A percentile compares a stretch with the other conserved stretches of the same genome.
These are phyloP conservation scores for Bisporella sp. DNA, from an alignment of 2,329 filamentous ascomycete species.

Conservation along the genomic window DNA sequence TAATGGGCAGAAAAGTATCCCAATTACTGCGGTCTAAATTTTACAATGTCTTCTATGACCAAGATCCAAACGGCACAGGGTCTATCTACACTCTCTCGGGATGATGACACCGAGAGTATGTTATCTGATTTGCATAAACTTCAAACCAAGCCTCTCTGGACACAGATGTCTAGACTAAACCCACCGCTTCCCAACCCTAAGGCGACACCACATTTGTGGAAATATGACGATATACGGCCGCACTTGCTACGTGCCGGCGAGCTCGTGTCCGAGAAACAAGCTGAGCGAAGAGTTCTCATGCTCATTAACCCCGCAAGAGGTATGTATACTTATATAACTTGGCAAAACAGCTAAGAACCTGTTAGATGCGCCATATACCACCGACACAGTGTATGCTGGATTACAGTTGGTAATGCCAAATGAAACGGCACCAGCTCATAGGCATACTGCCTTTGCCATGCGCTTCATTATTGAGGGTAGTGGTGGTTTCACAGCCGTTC, in stretches of 20 bases:
- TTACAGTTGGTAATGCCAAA: conserved; percentile 50
- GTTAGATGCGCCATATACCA: conserved; percentile 45
- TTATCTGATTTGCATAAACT: conserved; percentile 27
- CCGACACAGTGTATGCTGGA: conserved; percentile 50
- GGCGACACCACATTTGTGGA: conserved; percentile 34
- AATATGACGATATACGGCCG: conserved; percentile 28
- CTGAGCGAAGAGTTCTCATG: conserved; percentile 36
- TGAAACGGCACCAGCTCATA: conserved; percentile 47
- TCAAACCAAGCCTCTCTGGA: conserved; percentile 36
- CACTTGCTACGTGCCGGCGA: conserved; percentile 28
- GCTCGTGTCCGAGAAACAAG: conserved; percentile 32
- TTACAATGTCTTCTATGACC: neutral
- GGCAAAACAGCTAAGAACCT: conserved; percentile 19
- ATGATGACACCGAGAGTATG: conserved; percentile 26
- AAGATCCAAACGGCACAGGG: neutral
- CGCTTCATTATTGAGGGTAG: conserved; percentile 51
- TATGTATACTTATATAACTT: conserved; percentile 27
- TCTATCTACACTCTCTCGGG: neutral
- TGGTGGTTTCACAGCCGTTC: conserved; percentile 50
- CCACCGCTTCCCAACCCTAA: conserved; percentile 39
- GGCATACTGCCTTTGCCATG: conserved; percentile 48
- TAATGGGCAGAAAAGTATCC: neutral
- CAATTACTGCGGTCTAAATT: neutral
- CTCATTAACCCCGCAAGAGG: conserved; percentile 32
- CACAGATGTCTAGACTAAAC: conserved; percentile 39